Percentiles rank a stretch among this genome's conserved stretches.
These are phyloP conservation scores for Platanthera guangdongensis DNA, from an alignment of 106 monocot species.

Conservation along the genomic window DNA sequence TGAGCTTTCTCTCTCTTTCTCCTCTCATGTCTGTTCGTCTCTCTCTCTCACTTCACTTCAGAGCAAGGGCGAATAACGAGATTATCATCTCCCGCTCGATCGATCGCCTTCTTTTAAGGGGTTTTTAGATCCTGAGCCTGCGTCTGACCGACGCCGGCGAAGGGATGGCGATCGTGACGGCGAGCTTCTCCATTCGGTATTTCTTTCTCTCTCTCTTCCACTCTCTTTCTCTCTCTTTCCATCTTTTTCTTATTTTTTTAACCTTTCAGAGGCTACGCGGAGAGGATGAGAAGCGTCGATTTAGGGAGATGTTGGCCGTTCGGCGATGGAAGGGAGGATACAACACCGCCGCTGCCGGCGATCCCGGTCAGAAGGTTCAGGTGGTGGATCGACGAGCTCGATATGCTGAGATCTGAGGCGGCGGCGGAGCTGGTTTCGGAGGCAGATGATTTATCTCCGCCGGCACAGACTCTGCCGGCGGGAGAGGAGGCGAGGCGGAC, in stretches of 20 bases:
- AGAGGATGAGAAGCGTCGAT: constrained; percentile 23
- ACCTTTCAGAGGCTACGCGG: constrained; percentile 20
- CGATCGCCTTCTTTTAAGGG: not conserved
- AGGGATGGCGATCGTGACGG: constrained; percentile 7
- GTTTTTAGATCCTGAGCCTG: not conserved
- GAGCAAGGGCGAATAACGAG: not conserved
- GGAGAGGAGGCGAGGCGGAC: not conserved
- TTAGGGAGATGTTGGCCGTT: constrained; percentile 30
- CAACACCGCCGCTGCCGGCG: constrained; percentile 11
- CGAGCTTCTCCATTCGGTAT: constrained; percentile 8
- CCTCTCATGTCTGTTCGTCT: not conserved
- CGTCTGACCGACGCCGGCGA: not conserved
- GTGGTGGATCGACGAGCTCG: constrained; percentile 43
- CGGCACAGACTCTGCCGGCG: not conserved
- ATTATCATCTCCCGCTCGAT: not conserved
- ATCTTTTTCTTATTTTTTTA: not conserved
- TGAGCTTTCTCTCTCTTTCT: not conserved
- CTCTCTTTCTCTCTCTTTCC: not conserved
- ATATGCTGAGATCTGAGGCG: not conserved
- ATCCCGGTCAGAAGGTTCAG: constrained; percentile 28
- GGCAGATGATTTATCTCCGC: not conserved
- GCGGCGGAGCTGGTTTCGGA: not conserved
- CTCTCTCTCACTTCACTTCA: not conserved
- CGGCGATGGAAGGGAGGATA: constrained; percentile 1
- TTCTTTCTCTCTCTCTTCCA: not conserved